phyloP scores from a whole-genome alignment of 257 asterid species.

The Petrea volubilis region DNA sequence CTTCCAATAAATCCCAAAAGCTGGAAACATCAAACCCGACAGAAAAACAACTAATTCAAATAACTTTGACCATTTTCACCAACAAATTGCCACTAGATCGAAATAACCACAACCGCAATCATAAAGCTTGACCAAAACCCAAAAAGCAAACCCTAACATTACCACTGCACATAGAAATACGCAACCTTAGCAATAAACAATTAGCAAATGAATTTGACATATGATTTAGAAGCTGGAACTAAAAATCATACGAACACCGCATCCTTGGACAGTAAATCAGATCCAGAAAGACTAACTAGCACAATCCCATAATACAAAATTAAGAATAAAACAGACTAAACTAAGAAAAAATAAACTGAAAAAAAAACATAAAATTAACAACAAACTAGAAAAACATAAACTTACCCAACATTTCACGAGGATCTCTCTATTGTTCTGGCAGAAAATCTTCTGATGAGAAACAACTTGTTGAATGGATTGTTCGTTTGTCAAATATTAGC shows the following conservation, averaged over 20 bases:
- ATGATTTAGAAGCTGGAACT: not conserved
- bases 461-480: not conserved
- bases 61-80: not conserved
- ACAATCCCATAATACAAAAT: not conserved
- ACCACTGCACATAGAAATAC: slow-evolving; percentile 5
- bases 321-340: not conserved
- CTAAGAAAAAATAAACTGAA: not conserved
- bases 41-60: not conserved
- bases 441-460: not conserved
- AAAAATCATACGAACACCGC: slow-evolving; percentile 1
- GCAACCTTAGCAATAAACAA: not conserved
- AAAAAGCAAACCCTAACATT: not conserved
- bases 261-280: slow-evolving; percentile 9
- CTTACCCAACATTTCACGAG: slow-evolving; percentile 25
- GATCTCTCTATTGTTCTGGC: not conserved
- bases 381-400: not conserved
- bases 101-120: slow-evolving; percentile 3
- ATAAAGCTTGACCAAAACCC: slow-evolving; percentile 5
- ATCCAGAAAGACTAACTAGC: slow-evolving; percentile 21
- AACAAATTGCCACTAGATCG: slow-evolving; percentile 20
- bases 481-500: slow-evolving; percentile 17
- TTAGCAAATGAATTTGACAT: not conserved
- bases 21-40: slow-evolving; percentile 13
- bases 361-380: not conserved
- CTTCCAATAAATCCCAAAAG: slow-evolving; percentile 12